Conservation (phyloP, 495 filamentous ascomycete genomes). For the Copromyces sp. region DNA sequence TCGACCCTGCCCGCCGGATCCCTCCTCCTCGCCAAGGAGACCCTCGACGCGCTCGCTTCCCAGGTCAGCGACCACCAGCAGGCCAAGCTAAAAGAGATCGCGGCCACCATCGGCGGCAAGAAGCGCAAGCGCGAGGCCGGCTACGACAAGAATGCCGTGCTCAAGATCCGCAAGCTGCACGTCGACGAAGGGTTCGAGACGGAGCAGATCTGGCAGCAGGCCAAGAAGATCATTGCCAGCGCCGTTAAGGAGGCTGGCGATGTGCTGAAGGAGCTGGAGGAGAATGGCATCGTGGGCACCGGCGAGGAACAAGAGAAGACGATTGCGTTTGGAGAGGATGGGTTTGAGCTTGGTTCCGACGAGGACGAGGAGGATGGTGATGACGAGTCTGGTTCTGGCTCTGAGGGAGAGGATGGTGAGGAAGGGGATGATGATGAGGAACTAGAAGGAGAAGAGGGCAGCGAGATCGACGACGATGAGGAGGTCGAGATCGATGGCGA, state of each 20-base stretch:
- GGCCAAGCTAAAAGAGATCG: slow-evolving; percentile 37
- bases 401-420: slow-evolving; percentile 24
- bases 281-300: slow-evolving; percentile 21
- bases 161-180: slow-evolving; percentile 70
- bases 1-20: slow-evolving; percentile 49
- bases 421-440: slow-evolving; percentile 29
- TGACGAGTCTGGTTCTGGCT: slow-evolving; percentile 5
- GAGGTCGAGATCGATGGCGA: slow-evolving; percentile 24
- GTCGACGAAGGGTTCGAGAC: slow-evolving; percentile 71
- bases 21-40: slow-evolving; percentile 60
- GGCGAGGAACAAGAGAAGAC: slow-evolving; percentile 16
- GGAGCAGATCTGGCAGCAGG: slow-evolving; percentile 91
- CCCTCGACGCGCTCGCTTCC: slow-evolving; percentile 63
- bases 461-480: slow-evolving; percentile 26
- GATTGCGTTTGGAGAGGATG: slow-evolving; percentile 36
- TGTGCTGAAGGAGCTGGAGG: slow-evolving; percentile 39
- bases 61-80: slow-evolving; percentile 57
- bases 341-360: slow-evolving; percentile 35
- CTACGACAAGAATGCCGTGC: slow-evolving; percentile 27
- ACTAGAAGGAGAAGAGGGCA: slow-evolving; percentile 34
- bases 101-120: slow-evolving; percentile 25
- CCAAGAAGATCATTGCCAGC: slow-evolving; percentile 59
- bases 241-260: slow-evolving; percentile 34
- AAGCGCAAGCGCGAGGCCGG: slow-evolving; percentile 54
- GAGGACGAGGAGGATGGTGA: slow-evolving; percentile 18